These are phyloP conservation scores for Fusarium robinianum DNA, from an alignment of 2,329 filamentous ascomycete genomes.

Conservation along the genomic window DNA sequence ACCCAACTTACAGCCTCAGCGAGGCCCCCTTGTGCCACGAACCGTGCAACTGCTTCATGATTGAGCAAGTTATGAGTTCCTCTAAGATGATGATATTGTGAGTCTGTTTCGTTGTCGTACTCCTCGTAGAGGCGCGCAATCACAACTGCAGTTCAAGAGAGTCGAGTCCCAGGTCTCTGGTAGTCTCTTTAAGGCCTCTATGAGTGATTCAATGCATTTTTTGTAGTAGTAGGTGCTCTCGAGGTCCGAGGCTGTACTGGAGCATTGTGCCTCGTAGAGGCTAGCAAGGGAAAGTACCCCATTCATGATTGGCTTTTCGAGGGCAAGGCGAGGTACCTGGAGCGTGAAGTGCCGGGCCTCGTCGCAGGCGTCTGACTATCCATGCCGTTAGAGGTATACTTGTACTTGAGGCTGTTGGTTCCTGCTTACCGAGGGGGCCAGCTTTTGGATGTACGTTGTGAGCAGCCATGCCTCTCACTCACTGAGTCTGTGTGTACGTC, in stretches of 20 bases:
- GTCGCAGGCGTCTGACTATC: constrained; percentile 22
- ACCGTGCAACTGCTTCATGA: constrained; percentile 40
- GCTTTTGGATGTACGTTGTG: constrained; percentile 11
- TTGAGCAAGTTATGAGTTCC: constrained; percentile 46
- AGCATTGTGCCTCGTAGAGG: constrained; percentile 48
- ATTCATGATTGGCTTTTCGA: constrained; percentile 51
- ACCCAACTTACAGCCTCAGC: constrained; percentile 48
- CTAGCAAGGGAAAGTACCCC: constrained; percentile 53
- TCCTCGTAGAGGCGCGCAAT: constrained; percentile 55
- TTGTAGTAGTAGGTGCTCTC: constrained; percentile 38
- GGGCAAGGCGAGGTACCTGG: constrained; percentile 51
- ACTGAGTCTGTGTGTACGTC: neutral
- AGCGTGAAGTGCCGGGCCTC: constrained; percentile 46
- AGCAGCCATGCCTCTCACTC: constrained; percentile 12
- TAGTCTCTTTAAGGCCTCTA: constrained; percentile 49
- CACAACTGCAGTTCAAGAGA: constrained; percentile 53
- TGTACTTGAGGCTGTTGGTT: neutral
- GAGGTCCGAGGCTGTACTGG: constrained; percentile 23
- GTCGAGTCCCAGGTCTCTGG: constrained; percentile 50
- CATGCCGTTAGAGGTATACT: neutral
- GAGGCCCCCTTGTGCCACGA: constrained; percentile 44
- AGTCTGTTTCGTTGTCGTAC: constrained; percentile 38
- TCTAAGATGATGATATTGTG: constrained; percentile 46
- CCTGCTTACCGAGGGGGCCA: constrained; percentile 10
- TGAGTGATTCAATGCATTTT: constrained; percentile 51